Evolutionary conservation across 1,139 yeast species (phyloP).

Genomic region (Yamadazyma songkhlaensis): DNA sequence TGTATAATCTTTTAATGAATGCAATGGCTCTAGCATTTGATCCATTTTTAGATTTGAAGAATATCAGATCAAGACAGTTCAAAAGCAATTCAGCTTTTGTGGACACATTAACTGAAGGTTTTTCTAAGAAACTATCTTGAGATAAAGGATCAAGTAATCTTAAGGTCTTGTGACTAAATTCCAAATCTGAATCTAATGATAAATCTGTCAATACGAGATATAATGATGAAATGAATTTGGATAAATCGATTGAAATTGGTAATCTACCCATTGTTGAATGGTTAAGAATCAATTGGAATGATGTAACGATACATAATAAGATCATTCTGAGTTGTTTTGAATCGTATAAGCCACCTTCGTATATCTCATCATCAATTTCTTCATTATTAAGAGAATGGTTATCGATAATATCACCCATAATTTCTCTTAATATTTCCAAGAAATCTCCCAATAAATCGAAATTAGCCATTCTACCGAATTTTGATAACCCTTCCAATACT

Average conservation of each 20-base stretch:
- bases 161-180: constrained; percentile 76
- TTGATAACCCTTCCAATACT: constrained; percentile 86
- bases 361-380: constrained; percentile 20
- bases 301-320: constrained; percentile 80
- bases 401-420: constrained; percentile 49
- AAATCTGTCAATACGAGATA: constrained; percentile 65
- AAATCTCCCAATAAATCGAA: constrained; percentile 91
- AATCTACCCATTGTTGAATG: constrained; percentile 57
- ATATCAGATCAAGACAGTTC: constrained; percentile 74
- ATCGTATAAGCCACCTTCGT: constrained; percentile 22
- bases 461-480: constrained; percentile 89
- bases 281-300: constrained; percentile 76
- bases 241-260: constrained; percentile 63
- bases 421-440: constrained; percentile 81
- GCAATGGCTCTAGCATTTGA: constrained; percentile 74
- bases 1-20: constrained; percentile 75
- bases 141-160: constrained; percentile 75
- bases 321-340: constrained; percentile 59
- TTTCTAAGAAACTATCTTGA: constrained; percentile 30
- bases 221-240: constrained; percentile 70
- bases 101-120: constrained; percentile 78
- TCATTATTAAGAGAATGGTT: constrained; percentile 28
- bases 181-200: constrained; percentile 79
- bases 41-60: constrained; percentile 74
- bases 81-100: constrained; percentile 85